Evolutionary conservation across 352 stramenopile species (phyloP).

Genomic region (Phytopythium litorale): DNA sequence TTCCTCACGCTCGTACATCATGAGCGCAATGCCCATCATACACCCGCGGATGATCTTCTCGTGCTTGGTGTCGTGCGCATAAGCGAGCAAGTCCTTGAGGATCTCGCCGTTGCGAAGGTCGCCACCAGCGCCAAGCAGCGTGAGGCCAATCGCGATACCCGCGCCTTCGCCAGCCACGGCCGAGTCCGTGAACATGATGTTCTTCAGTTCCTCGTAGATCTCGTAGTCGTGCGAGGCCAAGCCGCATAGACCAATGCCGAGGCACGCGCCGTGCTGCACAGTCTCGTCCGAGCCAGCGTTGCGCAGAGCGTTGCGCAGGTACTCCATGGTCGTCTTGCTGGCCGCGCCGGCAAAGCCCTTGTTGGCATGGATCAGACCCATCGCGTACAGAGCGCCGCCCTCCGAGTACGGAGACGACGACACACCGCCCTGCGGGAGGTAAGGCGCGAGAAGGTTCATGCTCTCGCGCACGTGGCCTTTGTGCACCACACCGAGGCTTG

Average conservation of each 20-base stretch:
- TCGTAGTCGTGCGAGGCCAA: conserved; percentile 94
- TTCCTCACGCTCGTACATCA: conserved; percentile 98
- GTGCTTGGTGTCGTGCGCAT: conserved; percentile 98
- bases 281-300: conserved; percentile 93
- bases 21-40: conserved; percentile 97
- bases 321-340: conserved; percentile 82
- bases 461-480: conserved; percentile 97
- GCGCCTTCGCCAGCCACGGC: conserved; percentile 97
- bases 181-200: conserved; percentile 97
- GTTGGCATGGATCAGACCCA: conserved; percentile 98
- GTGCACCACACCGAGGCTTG: conserved; percentile 98
- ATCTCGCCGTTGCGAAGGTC: conserved; percentile 82
- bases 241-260: conserved; percentile 95
- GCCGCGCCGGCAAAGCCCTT: conserved; percentile 88
- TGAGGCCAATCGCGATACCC: conserved; percentile 97
- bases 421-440: conserved; percentile 91
- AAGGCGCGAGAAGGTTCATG: conserved; percentile 97
- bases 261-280: conserved; percentile 96
- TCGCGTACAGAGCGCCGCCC: conserved; percentile 96
- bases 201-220: conserved; percentile 97
- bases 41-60: conserved; percentile 99
- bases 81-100: conserved; percentile 95
- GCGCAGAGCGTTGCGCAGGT: conserved; percentile 79
- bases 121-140: conserved; percentile 93
- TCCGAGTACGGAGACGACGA: conserved; percentile 95